phyloP scores from a whole-genome alignment of 257 asterid species.

The Petunia secreta region DNA sequence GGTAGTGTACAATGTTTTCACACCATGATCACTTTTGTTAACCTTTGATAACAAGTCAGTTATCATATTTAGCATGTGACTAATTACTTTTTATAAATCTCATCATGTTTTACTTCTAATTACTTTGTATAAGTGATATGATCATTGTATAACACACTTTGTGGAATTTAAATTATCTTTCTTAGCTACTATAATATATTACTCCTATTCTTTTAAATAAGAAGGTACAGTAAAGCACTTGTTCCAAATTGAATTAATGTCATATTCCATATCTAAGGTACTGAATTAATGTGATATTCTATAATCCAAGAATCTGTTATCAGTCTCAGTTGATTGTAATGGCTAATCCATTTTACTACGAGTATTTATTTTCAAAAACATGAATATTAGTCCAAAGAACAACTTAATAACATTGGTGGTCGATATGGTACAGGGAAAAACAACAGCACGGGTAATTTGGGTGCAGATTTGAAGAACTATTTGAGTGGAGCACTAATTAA shows the following conservation, averaged over 20 bases:
- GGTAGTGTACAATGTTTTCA: background rate
- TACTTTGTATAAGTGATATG: no score
- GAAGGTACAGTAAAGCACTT: background rate
- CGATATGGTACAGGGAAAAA: slow-evolving; percentile 37
- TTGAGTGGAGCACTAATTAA: slow-evolving; percentile 55
- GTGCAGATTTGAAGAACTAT: slow-evolving; percentile 58
- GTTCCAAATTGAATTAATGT: background rate
- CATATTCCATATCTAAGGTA: no score
- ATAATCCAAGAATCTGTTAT: background rate
- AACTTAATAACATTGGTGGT: background rate
- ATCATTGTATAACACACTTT: no score
- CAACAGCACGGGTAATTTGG: slow-evolving; percentile 44
- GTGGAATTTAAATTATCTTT: no score
- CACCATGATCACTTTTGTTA: background rate
- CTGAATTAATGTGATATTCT: background rate
- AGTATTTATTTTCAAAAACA: background rate
- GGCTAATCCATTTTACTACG: background rate
- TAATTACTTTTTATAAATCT: background rate
- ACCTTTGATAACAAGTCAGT: background rate
- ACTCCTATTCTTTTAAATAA: background rate
- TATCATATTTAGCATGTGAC: no score
- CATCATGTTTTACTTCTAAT: no score
- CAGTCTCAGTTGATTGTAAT: background rate
- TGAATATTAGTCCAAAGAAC: background rate
- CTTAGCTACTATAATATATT: no score